Evolutionary conservation across 148 eudicot genomes (phyloP).

Genomic region (Cornus controversa): DNA sequence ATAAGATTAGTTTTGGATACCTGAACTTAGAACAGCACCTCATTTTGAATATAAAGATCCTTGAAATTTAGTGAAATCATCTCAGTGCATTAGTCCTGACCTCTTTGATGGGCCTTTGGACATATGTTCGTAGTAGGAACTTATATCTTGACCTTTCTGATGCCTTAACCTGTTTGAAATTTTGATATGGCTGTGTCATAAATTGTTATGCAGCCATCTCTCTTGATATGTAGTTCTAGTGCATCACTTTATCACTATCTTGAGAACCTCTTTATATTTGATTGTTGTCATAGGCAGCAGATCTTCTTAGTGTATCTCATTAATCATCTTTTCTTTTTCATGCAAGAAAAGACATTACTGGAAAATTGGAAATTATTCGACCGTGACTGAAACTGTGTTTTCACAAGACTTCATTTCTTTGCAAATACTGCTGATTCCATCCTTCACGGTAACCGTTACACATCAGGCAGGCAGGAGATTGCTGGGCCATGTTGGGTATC

Average conservation of each 20-base stretch:
- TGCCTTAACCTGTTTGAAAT: neutral
- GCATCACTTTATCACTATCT: neutral
- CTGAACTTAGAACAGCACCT: neutral
- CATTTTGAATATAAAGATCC: neutral
- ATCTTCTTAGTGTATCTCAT: neutral
- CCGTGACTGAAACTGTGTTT: neutral
- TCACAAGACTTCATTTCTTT: neutral
- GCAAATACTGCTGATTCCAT: neutral
- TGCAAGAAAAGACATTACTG: no score
- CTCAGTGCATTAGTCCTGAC: neutral
- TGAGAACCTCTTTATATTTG: neutral
- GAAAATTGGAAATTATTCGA: no score
- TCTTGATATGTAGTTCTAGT: slow-evolving; percentile 2
- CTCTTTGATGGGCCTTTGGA: neutral
- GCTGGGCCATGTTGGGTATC: neutral
- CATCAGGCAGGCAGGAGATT: neutral
- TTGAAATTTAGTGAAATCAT: neutral
- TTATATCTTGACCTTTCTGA: neutral
- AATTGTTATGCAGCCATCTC: neutral
- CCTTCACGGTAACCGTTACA: neutral
- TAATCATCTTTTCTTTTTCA: neutral
- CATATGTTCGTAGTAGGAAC: neutral
- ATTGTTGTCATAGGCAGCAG: neutral
- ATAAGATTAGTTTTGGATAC: neutral
- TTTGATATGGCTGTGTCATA: neutral